Evolutionary conservation across 2,329 filamentous ascomycete species (phyloP).

Genomic region (Xylaria polymorpha): DNA sequence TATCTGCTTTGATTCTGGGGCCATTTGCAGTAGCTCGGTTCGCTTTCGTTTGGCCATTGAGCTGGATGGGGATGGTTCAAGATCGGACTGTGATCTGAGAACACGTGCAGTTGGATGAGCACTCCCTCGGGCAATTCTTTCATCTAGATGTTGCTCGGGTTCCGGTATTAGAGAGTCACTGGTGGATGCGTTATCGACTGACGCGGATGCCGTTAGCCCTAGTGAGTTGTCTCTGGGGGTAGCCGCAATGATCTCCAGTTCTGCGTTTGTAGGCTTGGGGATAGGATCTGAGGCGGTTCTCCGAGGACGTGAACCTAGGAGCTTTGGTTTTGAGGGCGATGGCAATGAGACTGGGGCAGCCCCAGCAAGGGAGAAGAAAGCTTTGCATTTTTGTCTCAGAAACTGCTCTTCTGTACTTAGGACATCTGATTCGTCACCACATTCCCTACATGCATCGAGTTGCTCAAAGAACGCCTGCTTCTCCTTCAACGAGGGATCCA

Average conservation of each 20-base stretch:
- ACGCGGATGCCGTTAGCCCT: conserved; percentile 6
- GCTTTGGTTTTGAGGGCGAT: conserved; percentile 30
- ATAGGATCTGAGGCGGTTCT: conserved; percentile 38
- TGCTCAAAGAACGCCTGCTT: conserved; percentile 61
- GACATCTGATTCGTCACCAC: conserved; percentile 49
- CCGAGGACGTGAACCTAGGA: conserved; percentile 10
- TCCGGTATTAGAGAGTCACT: conserved; percentile 39
- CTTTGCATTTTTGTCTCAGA: conserved; percentile 48
- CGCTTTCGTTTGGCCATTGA: conserved; percentile 61
- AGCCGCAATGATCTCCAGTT: conserved; percentile 42
- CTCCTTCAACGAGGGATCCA: conserved; percentile 51
- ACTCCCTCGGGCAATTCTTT: conserved; percentile 26
- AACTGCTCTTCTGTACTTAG: conserved; percentile 52
- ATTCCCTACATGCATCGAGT: conserved; percentile 50
- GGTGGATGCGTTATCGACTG: conserved; percentile 6
- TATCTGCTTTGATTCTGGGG: conserved; percentile 66
- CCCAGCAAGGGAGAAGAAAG: conserved; percentile 44
- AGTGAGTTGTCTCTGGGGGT: conserved; percentile 35
- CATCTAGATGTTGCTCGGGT: conserved; percentile 32
- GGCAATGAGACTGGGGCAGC: conserved; percentile 29
- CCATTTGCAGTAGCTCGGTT: conserved; percentile 54
- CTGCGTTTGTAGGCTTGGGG: conserved; percentile 24
- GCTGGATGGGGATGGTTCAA: conserved; percentile 40
- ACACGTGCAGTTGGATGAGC: conserved; percentile 40
- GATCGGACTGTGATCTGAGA: conserved; percentile 36